Percentiles rank a stretch among this genome's conserved stretches.
Conservation (phyloP, 2,329 filamentous ascomycete species). For the Colletotrichum siamense region DNA sequence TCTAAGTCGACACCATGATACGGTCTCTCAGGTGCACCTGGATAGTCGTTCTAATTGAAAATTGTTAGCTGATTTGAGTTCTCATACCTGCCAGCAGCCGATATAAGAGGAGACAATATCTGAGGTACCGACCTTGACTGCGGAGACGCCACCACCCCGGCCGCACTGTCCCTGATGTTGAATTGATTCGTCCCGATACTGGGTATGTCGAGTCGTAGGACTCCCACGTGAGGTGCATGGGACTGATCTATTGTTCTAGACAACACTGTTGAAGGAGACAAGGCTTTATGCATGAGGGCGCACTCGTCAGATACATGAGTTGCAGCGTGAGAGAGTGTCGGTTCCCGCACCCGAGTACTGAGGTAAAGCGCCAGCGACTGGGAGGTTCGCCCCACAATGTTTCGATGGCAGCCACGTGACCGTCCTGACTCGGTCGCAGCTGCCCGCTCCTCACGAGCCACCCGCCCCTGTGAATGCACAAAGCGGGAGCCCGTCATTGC, state of each 20-base stretch:
- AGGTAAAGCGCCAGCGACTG: neutral
- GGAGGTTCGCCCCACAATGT: neutral
- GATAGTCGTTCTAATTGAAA: neutral
- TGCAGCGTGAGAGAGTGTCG: neutral
- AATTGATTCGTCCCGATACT: constrained; percentile 1
- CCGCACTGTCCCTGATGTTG: constrained; percentile 4
- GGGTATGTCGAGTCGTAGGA: neutral
- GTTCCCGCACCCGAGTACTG: neutral
- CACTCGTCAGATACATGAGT: constrained; percentile 15
- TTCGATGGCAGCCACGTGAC: neutral
- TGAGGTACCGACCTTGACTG: constrained; percentile 14
- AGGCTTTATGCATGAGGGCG: neutral
- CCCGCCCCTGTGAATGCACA: neutral
- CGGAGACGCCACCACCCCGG: constrained; percentile 16
- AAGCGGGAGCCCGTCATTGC: neutral
- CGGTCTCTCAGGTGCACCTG: neutral
- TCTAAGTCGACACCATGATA: constrained; percentile 16
- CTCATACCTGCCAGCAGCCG: neutral
- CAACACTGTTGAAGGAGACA: constrained; percentile 1
- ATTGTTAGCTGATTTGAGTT: constrained; percentile 5
- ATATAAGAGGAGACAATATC: constrained; percentile 12
- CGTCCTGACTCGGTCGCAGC: neutral
- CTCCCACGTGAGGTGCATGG: neutral
- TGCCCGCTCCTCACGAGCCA: neutral
- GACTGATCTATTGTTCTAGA: constrained; percentile 7